These are phyloP conservation scores for Linnemannia elongata DNA, from an alignment of 192 early-diverging fungal genomes.

Conservation along the genomic window DNA sequence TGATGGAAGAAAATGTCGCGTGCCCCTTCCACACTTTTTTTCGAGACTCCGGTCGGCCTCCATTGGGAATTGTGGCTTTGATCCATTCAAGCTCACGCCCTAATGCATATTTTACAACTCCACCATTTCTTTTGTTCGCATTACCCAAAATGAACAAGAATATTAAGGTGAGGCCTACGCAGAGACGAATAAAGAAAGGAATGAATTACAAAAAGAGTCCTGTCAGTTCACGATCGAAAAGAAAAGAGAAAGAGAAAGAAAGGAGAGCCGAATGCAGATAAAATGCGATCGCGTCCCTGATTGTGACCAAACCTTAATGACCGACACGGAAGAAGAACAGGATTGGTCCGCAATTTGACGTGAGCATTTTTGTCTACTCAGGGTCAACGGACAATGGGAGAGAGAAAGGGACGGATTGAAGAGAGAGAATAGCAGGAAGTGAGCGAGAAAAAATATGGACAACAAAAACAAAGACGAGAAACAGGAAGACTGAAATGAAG, in stretches of 20 bases:
- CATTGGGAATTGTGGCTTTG: neutral
- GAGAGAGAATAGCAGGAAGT: neutral
- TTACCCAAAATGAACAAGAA: neutral
- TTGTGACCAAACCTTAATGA: constrained; percentile 52
- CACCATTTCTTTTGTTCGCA: neutral
- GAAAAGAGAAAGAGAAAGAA: neutral
- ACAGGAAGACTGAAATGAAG: neutral
- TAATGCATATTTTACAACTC: neutral
- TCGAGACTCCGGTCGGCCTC: neutral
- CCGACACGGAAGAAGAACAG: neutral
- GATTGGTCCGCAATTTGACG: neutral
- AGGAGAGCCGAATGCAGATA: constrained; percentile 4
- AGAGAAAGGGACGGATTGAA: neutral
- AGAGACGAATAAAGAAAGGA: neutral
- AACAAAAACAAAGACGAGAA: neutral
- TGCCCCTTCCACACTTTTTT: neutral
- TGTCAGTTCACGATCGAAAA: neutral
- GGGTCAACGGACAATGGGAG: neutral
- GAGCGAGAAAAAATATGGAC: neutral
- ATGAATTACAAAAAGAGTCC: neutral
- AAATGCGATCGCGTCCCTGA: constrained; percentile 40
- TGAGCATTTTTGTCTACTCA: neutral
- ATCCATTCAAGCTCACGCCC: neutral
- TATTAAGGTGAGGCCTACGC: too few relatives aligned
- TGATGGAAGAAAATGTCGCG: neutral